Conservation (phyloP, 2,329 filamentous ascomycete genomes). For the Fonsecaea nubica region DNA sequence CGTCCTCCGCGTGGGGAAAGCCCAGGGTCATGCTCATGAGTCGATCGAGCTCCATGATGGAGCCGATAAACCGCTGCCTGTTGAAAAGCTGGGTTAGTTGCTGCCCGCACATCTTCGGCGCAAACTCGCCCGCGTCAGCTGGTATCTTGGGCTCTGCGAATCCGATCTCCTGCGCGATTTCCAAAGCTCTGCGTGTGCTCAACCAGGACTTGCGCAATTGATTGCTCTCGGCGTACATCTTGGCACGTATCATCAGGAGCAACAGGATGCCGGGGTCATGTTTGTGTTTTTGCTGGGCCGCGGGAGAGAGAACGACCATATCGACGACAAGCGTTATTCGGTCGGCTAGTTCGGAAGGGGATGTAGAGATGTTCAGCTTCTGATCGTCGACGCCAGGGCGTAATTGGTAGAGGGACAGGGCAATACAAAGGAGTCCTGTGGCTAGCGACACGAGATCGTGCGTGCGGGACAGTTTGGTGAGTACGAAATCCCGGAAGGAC, state of each 20-base stretch:
- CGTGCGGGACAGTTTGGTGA: conserved; percentile 24
- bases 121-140: conserved; percentile 7
- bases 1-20: conserved; percentile 36
- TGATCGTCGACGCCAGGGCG: conserved; percentile 35
- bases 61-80: conserved; percentile 36
- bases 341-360: conserved; percentile 29
- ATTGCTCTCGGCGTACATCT: conserved; percentile 37
- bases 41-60: conserved; percentile 37
- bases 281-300: conserved; percentile 25
- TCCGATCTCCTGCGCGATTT: conserved; percentile 27
- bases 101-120: conserved; percentile 11
- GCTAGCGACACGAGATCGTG: conserved; percentile 30
- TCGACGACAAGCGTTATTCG: conserved; percentile 37
- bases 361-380: conserved; percentile 29
- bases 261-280: conserved; percentile 29
- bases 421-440: conserved; percentile 36
- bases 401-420: conserved; percentile 34
- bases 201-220: conserved; percentile 39
- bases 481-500: conserved; percentile 36
- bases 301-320: conserved; percentile 32
- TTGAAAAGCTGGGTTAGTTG: conserved; percentile 25
- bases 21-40: conserved; percentile 38
- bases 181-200: conserved; percentile 29
- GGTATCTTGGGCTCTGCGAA: conserved; percentile 27
- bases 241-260: conserved; percentile 36